Evolutionary conservation across 306 rosid genomes (phyloP).

Genomic region (Cucurbita argyrosperma): DNA sequence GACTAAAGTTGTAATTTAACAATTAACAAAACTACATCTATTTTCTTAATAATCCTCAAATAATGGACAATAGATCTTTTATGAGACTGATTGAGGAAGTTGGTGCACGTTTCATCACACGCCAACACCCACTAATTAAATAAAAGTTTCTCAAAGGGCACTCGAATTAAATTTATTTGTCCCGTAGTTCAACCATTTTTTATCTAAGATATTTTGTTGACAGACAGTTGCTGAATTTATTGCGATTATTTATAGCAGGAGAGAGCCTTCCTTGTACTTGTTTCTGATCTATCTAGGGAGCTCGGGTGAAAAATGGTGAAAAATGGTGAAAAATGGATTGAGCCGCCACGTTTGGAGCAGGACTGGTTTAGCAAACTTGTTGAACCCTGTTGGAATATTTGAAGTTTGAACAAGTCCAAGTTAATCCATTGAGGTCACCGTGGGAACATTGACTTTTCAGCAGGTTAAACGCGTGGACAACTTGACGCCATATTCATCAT

Average conservation of each 20-base stretch:
- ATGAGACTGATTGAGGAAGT: not conserved
- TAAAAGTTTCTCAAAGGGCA: not conserved
- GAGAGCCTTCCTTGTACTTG: too few relatives aligned
- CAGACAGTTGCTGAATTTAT: too few relatives aligned
- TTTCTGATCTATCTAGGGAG: too few relatives aligned
- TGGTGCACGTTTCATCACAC: not conserved
- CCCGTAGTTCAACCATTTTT: not conserved
- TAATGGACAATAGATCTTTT: not conserved
- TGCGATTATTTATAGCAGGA: too few relatives aligned
- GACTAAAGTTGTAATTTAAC: too few relatives aligned
- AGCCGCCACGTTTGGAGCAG: too few relatives aligned
- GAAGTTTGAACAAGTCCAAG: not conserved
- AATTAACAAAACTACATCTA: too few relatives aligned
- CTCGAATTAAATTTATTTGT: not conserved
- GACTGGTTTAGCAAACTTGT: too few relatives aligned
- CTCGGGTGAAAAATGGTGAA: too few relatives aligned
- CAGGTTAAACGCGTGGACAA: slow-evolving; percentile 2
- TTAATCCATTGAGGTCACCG: not conserved
- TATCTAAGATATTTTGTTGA: not conserved
- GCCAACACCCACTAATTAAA: not conserved
- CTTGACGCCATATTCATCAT: slow-evolving; percentile 3
- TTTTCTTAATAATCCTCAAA: not conserved
- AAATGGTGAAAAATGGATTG: too few relatives aligned
- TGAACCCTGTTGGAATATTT: not conserved
- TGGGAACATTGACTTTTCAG: not conserved